Conservation (phyloP, 768 basidiomycete species). For the Suillus brevipes region DNA sequence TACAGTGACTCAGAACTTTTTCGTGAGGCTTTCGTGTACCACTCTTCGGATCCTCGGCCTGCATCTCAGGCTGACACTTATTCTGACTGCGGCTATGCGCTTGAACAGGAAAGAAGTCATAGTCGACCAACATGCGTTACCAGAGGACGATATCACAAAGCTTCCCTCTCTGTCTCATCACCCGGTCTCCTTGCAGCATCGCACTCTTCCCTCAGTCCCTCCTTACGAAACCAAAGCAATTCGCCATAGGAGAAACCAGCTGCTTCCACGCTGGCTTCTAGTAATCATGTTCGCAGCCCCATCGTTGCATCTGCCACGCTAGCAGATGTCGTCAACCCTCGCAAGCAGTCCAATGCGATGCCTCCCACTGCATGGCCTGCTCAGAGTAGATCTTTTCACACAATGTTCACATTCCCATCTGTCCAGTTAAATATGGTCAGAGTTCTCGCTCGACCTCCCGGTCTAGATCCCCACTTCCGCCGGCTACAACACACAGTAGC, state of each 20-base stretch:
- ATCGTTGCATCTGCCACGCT: constrained; percentile 58
- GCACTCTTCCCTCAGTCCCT: constrained; percentile 64
- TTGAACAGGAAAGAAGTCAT: constrained; percentile 60
- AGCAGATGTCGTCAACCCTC: constrained; percentile 64
- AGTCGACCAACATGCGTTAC: constrained; percentile 76
- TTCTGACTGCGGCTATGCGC: constrained; percentile 83
- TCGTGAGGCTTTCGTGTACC: constrained; percentile 61
- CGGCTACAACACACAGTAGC: constrained; percentile 59
- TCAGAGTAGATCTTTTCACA: constrained; percentile 68
- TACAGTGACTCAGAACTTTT: constrained; percentile 54
- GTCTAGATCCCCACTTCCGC: constrained; percentile 89
- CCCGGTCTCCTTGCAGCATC: constrained; percentile 65
- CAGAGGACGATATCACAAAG: constrained; percentile 39
- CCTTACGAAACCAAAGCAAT: constrained; percentile 64
- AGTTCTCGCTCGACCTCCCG: constrained; percentile 94
- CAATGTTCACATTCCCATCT: constrained; percentile 73
- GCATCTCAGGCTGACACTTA: constrained; percentile 68
- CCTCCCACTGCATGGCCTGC: constrained; percentile 57
- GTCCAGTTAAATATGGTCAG: constrained; percentile 67
- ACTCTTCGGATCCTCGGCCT: constrained; percentile 55
- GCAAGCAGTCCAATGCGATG: constrained; percentile 56
- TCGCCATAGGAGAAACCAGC: constrained; percentile 64
- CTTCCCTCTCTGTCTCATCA: constrained; percentile 50
- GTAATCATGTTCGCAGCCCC: constrained; percentile 59
- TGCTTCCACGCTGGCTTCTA: constrained; percentile 47